Percentiles rank a stretch among this genome's conserved stretches.
phyloP scores from a whole-genome alignment of 768 basidiomycete genomes.

The Chiua virens region DNA sequence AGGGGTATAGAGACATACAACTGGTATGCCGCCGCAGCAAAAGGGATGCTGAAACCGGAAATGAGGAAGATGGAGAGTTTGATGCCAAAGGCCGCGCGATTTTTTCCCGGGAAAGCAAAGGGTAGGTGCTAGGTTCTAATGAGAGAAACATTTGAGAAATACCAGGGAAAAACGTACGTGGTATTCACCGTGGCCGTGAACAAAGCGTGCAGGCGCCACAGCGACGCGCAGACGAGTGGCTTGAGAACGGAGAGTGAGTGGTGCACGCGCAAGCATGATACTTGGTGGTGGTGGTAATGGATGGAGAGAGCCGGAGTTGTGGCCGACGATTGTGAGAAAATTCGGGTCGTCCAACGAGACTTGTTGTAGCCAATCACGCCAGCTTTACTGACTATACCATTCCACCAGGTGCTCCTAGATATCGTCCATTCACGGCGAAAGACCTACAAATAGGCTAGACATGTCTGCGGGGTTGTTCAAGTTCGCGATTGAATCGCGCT shows the following conservation, averaged over 20 bases:
- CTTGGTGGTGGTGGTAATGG: constrained; percentile 1
- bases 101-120: constrained; percentile 53
- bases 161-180: constrained; percentile 42
- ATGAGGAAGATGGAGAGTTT: constrained; percentile 40
- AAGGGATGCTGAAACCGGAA: constrained; percentile 65
- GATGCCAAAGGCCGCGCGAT: constrained; percentile 43
- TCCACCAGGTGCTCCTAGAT: no score
- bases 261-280: constrained; percentile 46
- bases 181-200: constrained; percentile 47
- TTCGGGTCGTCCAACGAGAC: neutral
- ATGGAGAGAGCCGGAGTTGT: constrained; percentile 15
- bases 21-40: constrained; percentile 60
- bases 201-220: constrained; percentile 39
- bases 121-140: constrained; percentile 47
- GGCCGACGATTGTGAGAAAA: constrained; percentile 19
- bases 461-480: no score
- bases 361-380: neutral
- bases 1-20: constrained; percentile 46
- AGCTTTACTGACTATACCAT: no score
- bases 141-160: neutral
- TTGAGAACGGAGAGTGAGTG: constrained; percentile 42
- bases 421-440: no score
- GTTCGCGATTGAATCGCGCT: neutral
- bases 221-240: constrained; percentile 26
- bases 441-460: no score